Conservation (phyloP, 805 yeast genomes). For the Candida morakotiae region DNA sequence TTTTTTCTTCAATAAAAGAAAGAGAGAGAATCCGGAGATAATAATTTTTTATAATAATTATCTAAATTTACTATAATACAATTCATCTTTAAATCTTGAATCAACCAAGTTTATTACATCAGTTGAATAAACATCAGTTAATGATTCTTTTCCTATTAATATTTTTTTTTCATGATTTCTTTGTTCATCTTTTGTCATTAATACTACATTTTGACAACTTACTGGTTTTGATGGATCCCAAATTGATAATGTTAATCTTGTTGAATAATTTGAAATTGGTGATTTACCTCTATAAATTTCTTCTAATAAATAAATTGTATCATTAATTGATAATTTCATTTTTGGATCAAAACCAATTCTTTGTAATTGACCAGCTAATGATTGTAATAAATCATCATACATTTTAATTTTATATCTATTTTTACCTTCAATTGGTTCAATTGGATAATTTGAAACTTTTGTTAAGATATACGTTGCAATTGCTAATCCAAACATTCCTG, state of each 20-base stretch:
- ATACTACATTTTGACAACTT: constrained; percentile 72
- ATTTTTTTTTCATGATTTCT: constrained; percentile 72
- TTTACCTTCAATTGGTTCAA: constrained; percentile 88
- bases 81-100: constrained; percentile 70
- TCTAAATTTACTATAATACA: constrained; percentile 57
- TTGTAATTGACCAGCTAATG: constrained; percentile 82
- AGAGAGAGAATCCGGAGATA: too few species aligned
- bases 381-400: constrained; percentile 79
- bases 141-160: constrained; percentile 58
- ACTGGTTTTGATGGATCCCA: constrained; percentile 76
- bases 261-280: constrained; percentile 77
- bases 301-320: constrained; percentile 79
- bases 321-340: constrained; percentile 68
- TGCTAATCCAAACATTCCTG: constrained; percentile 91
- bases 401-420: constrained; percentile 78
- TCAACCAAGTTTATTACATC: constrained; percentile 56
- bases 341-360: constrained; percentile 76
- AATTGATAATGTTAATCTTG: constrained; percentile 72
- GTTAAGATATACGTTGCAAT: constrained; percentile 83
- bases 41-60: constrained; percentile 4
- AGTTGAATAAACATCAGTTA: constrained; percentile 59
- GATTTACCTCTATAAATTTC: constrained; percentile 93
- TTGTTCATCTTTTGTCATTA: constrained; percentile 88
- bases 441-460: constrained; percentile 79
- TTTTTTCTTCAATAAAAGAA: too few species aligned